phyloP scores from a whole-genome alignment of 768 basidiomycete species.

The Candolleomyces efflorescens region DNA sequence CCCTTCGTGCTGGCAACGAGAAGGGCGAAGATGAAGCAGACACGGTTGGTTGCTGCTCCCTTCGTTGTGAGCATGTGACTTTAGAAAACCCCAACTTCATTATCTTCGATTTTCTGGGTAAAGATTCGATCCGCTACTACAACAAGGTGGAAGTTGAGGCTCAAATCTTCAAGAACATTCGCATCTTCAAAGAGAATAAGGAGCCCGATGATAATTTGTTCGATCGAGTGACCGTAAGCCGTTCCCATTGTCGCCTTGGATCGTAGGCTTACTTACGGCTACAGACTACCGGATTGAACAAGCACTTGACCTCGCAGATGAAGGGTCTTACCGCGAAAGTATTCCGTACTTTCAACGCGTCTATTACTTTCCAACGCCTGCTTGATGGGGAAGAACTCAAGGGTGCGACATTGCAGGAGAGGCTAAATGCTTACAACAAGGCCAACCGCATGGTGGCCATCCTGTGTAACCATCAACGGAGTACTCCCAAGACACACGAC shows the following conservation, averaged over 20 bases:
- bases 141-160: constrained; percentile 85
- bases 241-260: constrained; percentile 6
- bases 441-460: constrained; percentile 97
- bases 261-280: constrained; percentile 14
- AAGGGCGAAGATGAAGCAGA: constrained; percentile 99
- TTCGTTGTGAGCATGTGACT: constrained; percentile 96
- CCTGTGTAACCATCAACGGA: constrained; percentile 98
- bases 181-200: constrained; percentile 95
- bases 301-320: constrained; percentile 92
- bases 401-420: constrained; percentile 84
- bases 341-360: constrained; percentile 99
- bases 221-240: constrained; percentile 86
- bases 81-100: constrained; percentile 83
- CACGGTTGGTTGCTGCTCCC: constrained; percentile 97
- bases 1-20: constrained; percentile 98
- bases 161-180: constrained; percentile 97
- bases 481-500: constrained; percentile 87
- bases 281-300: constrained; percentile 83
- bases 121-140: constrained; percentile 98
- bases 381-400: constrained; percentile 63
- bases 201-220: constrained; percentile 84
- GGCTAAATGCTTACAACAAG: constrained; percentile 94
- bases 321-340: constrained; percentile 98
- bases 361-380: constrained; percentile 90
- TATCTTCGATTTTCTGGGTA: constrained; percentile 96